Percentiles rank a stretch among this genome's conserved stretches.
These are phyloP conservation scores for Saururus chinensis DNA, from an alignment of 164 flowering plant species.

Conservation along the genomic window DNA sequence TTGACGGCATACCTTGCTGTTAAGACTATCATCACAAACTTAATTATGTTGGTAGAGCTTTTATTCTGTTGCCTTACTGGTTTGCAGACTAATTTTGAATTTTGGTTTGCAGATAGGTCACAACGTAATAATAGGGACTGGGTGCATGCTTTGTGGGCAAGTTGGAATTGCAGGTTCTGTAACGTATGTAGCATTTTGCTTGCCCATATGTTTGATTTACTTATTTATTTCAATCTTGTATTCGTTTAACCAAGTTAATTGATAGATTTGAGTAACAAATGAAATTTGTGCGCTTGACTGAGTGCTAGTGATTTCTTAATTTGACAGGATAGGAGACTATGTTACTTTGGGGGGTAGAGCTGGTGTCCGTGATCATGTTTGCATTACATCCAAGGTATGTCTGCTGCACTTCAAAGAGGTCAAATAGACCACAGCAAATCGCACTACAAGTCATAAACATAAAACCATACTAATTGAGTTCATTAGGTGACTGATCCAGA, in stretches of 20 bases:
- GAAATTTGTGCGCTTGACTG: too few species aligned
- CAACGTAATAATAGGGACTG: constrained; percentile 70
- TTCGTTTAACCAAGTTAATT: neutral
- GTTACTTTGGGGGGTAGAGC: constrained; percentile 82
- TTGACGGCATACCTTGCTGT: too few species aligned
- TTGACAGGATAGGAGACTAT: constrained; percentile 63
- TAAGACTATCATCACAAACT: neutral
- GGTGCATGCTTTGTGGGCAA: constrained; percentile 94
- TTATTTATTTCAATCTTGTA: too few species aligned
- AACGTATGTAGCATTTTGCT: constrained; percentile 42
- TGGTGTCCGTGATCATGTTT: constrained; percentile 82
- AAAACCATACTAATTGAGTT: too few species aligned
- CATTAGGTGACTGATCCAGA: too few species aligned
- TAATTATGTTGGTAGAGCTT: too few species aligned
- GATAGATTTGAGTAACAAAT: too few species aligned
- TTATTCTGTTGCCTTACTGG: neutral
- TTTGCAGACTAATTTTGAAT: too few species aligned
- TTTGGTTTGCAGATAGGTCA: constrained; percentile 67
- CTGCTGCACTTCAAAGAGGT: too few species aligned
- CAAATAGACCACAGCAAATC: too few species aligned
- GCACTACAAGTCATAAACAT: too few species aligned
- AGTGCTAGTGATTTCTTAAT: neutral
- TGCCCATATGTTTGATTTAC: neutral
- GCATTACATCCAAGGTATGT: constrained; percentile 66
- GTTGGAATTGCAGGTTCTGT: constrained; percentile 95